Conservation (phyloP, 139 green algal genomes). For the Tetraselmis striata region DNA sequence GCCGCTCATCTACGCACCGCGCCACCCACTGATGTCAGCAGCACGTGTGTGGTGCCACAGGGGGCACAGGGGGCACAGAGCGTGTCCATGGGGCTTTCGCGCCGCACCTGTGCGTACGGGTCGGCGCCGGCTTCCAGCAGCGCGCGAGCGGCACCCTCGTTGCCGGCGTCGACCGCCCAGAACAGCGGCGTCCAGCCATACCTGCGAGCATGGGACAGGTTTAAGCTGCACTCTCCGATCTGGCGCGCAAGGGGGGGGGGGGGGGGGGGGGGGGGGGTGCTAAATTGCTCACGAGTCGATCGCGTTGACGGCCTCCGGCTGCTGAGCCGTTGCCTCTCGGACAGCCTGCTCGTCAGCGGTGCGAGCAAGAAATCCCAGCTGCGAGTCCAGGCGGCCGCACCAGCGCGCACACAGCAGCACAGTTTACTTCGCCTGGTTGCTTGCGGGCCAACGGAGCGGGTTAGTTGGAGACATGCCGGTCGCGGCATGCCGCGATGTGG, state of each 20-base stretch:
- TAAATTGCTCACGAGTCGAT: not conserved
- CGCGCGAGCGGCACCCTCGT: not conserved
- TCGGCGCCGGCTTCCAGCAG: not conserved
- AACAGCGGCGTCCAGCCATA: conserved; percentile 1
- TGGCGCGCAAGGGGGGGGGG: not conserved
- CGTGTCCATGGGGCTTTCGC: not conserved
- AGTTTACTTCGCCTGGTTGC: no score
- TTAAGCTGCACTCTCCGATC: not conserved
- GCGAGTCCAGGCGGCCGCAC: no score
- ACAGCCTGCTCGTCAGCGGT: not conserved
- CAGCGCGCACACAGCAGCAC: no score
- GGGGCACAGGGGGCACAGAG: not conserved
- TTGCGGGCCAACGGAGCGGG: no score
- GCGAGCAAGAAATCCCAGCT: not conserved
- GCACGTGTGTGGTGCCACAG: not conserved
- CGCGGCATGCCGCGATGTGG: no score
- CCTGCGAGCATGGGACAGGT: not conserved
- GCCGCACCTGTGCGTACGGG: not conserved
- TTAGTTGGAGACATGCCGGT: no score
- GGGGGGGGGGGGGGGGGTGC: no score
- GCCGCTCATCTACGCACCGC: not conserved
- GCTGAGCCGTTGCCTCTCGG: not conserved
- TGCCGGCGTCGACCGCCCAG: not conserved
- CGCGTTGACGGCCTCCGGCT: not conserved
- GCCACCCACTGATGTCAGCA: not conserved